Evolutionary conservation across 495 filamentous ascomycete genomes (phyloP).

Genomic region (Tuber calosporum): DNA sequence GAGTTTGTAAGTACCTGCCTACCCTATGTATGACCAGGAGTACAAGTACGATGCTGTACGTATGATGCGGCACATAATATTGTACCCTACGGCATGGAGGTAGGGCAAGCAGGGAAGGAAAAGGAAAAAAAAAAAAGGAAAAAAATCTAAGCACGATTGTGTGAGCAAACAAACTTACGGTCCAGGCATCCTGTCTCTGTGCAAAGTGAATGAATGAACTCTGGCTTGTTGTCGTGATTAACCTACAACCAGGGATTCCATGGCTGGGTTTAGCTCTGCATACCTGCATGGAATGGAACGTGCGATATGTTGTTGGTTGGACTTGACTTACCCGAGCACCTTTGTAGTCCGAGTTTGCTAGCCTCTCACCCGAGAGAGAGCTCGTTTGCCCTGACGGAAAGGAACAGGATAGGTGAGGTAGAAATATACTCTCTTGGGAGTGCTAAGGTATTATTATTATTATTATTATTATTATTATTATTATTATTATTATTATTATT

Average conservation of each 20-base stretch:
- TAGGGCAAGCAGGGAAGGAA: background rate
- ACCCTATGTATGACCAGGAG: background rate
- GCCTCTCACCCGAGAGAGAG: background rate
- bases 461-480: background rate
- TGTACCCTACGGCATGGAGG: background rate
- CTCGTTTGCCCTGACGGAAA: background rate
- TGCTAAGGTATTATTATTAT: background rate
- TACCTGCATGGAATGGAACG: background rate
- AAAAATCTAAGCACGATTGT: background rate
- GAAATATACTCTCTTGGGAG: background rate
- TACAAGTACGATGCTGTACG: background rate
- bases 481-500: background rate
- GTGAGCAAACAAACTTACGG: background rate
- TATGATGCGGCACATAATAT: background rate
- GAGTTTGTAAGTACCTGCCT: background rate
- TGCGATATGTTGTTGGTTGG: background rate
- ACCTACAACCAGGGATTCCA: background rate
- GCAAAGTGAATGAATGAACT: background rate
- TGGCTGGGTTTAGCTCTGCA: background rate
- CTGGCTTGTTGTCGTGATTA: background rate
- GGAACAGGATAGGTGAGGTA: background rate
- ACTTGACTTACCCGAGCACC: background rate
- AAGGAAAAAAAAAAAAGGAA: no score
- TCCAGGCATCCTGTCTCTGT: background rate
- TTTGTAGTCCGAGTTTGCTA: background rate